phyloP scores from a whole-genome alignment of 2,329 filamentous ascomycete genomes.

The Penicillium sp. region DNA sequence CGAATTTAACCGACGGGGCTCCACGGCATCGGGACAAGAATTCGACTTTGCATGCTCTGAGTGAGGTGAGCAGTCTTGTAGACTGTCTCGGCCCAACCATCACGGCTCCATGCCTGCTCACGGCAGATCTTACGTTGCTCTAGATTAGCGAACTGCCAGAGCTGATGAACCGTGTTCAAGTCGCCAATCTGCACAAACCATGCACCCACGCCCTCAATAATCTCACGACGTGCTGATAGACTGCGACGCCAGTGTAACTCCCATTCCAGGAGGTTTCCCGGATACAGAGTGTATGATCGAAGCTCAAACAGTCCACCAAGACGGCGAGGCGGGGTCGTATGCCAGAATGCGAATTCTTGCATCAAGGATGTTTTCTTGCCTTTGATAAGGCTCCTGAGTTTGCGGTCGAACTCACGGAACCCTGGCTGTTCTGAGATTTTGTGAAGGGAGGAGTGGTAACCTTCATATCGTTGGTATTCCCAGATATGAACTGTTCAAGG shows the following conservation, averaged over 20 bases:
- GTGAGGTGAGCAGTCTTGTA: constrained; percentile 98
- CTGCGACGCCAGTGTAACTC: constrained; percentile 97
- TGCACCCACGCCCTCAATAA: constrained; percentile 97
- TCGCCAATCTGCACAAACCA: constrained; percentile 99
- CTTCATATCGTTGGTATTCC: constrained; percentile 97
- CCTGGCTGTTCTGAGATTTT: constrained; percentile 81
- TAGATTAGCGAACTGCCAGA: constrained; percentile 98
- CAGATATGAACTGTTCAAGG: constrained; percentile 85
- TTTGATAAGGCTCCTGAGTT: constrained; percentile 82
- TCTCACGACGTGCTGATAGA: constrained; percentile 85
- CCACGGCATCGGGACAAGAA: constrained; percentile 95
- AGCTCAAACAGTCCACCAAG: constrained; percentile 94
- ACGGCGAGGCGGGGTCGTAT: constrained; percentile 85
- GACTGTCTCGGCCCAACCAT: constrained; percentile 96
- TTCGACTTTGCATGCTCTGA: constrained; percentile 92
- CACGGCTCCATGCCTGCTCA: constrained; percentile 92
- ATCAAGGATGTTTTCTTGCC: constrained; percentile 89
- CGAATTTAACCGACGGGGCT: constrained; percentile 83
- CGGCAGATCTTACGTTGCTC: constrained; percentile 88
- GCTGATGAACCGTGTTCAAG: constrained; percentile 94
- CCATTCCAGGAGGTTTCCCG: constrained; percentile 96
- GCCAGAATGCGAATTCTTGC: constrained; percentile 99
- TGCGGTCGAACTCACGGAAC: constrained; percentile 81
- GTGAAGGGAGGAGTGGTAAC: constrained; percentile 91
- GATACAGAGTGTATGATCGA: constrained; percentile 93